Evolutionary conservation across 169 alveolate species (phyloP).

Genomic region (Eimeria necatrix): DNA sequence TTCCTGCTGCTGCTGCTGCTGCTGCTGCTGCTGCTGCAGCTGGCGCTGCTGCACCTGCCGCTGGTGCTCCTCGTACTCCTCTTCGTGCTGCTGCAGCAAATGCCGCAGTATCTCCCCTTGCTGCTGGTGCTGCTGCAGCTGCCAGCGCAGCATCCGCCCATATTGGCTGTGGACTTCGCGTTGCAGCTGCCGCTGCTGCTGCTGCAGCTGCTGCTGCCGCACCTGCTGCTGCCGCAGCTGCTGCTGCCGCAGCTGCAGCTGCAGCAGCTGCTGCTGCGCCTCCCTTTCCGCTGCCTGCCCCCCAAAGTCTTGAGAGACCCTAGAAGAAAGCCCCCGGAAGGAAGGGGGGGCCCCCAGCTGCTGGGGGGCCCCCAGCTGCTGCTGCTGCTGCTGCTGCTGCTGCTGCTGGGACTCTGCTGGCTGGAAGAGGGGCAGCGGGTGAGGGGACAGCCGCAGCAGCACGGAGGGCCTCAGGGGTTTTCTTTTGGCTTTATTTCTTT

Average conservation of each 20-base stretch:
- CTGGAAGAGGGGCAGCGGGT: too few species aligned
- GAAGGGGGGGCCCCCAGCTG: too few species aligned
- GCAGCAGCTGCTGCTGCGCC: too few species aligned
- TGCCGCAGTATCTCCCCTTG: slow-evolving; percentile 88
- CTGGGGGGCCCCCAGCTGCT: too few species aligned
- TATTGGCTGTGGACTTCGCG: slow-evolving; percentile 88
- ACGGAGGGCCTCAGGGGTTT: too few species aligned
- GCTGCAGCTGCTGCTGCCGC: not conserved
- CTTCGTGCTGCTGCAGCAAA: slow-evolving; percentile 87
- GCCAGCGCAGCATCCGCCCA: slow-evolving; percentile 96
- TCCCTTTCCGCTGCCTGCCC: too few species aligned
- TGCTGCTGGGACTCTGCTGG: too few species aligned
- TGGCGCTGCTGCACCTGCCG: slow-evolving; percentile 86
- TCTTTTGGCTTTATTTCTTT: too few species aligned
- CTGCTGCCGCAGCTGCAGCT: not conserved
- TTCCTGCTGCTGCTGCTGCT: not conserved
- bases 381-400: too few species aligned
- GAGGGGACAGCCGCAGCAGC: too few species aligned
- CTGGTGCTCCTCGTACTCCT: slow-evolving; percentile 88
- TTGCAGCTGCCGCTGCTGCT: not conserved
- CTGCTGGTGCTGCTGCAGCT: slow-evolving; percentile 88
- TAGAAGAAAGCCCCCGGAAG: too few species aligned
- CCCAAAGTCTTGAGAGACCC: too few species aligned
- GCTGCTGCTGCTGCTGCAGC: not conserved
- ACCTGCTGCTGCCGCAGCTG: not conserved